These are phyloP conservation scores for Mortierella sp. DNA, from an alignment of 371 early-diverging fungal genomes.

Conservation along the genomic window DNA sequence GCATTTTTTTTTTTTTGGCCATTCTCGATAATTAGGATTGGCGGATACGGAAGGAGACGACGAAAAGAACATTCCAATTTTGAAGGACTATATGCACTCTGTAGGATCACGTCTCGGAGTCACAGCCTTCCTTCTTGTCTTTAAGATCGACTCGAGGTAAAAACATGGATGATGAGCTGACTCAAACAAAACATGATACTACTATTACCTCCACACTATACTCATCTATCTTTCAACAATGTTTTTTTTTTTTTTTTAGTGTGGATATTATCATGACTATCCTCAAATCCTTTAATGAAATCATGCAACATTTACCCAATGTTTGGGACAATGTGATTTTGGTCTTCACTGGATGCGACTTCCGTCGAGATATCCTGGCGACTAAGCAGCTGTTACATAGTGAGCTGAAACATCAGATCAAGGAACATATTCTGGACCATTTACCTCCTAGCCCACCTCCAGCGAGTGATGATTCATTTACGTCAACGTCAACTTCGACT, in stretches of 20 bases:
- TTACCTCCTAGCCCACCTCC: neutral
- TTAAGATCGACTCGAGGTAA: slow-evolving; percentile 53
- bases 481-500: neutral
- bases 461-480: neutral
- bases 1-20: neutral
- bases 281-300: slow-evolving; percentile 56
- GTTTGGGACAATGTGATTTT: slow-evolving; percentile 62
- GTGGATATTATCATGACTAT: slow-evolving; percentile 50
- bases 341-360: slow-evolving; percentile 63
- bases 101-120: slow-evolving; percentile 59
- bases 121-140: slow-evolving; percentile 61
- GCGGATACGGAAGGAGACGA: slow-evolving; percentile 60
- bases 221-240: neutral
- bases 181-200: too few relatives aligned
- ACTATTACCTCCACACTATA: neutral
- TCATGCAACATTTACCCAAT: slow-evolving; percentile 59
- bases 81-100: slow-evolving; percentile 57
- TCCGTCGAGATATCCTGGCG: slow-evolving; percentile 24
- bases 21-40: slow-evolving; percentile 17
- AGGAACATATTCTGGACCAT: slow-evolving; percentile 11
- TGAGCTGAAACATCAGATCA: slow-evolving; percentile 1
- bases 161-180: neutral
- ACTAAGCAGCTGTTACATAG: slow-evolving; percentile 15
- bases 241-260: neutral
- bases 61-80: slow-evolving; percentile 34